Evolutionary conservation across 148 eudicot species (phyloP), one percentile per base, ranked within the genome.

Genomic region (Rhododendron henanense): DNA sequence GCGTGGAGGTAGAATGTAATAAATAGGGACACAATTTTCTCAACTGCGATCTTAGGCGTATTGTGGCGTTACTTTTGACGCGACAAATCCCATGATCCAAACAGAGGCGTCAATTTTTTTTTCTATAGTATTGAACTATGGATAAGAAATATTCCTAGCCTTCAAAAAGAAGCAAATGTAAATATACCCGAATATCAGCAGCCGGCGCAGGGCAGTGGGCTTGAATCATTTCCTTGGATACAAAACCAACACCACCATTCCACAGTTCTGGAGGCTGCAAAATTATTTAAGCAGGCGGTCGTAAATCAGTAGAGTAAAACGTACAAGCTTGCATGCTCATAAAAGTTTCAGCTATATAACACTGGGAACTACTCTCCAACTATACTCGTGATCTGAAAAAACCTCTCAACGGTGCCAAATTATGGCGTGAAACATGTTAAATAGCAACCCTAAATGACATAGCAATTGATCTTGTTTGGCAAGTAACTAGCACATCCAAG

Each of bases 191-290:
- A 55, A 96, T 90, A 87, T 96, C 98, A 16, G 91, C 73, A 65
- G 97, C 93, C 6, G 98, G 98, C 51, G 96, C 85, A 80, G 97
- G 99, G 85, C 94, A 94, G 88, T 94, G 88, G 61, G 93, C 91
- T 90, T 96, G 89, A 88, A 96, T 96, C 95, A 95, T 96, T 87
- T 95, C 99, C 89, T 94, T 93, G 85, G 94, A 88, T 33, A 96
- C 95, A 76, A 94, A 95, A 28, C 99, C 99, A 51, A 94, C 96
- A 75, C 99, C 98, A 78, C 98, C 98, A 79, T 92, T 87, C 99
- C 99, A 96, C 83, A 67, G 89, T 84, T 94, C 97, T 19, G 98
- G 98, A 84, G 99, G 98, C 99, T 96, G 91, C 82, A 89, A 9
- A 87, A 18, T 84, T 77, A 84, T 75, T 39, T 63, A 48, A 74